Evolutionary conservation across 352 stramenopile species (phyloP), one percentile per base, ranked within the genome.

Genomic region (Phytophthora uliginosa): DNA sequence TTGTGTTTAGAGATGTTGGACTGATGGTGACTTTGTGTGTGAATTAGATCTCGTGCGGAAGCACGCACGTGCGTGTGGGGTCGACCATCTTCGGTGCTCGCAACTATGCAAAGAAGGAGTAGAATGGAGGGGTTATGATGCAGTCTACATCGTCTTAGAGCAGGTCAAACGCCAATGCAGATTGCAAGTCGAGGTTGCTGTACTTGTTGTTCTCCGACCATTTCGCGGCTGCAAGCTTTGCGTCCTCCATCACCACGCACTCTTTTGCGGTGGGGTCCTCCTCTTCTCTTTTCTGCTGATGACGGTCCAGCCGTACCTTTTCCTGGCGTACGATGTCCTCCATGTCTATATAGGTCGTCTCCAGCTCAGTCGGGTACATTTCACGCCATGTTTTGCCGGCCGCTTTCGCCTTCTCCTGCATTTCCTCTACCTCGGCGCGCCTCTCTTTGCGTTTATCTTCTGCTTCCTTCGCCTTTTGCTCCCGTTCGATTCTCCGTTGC

Each of bases 21-120:
- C 28, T 62, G 13, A 68, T 51, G 38, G 8, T 72, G 33, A 57
- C 28, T 52, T 38, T 54, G 40, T 63, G 12, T 61, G 8, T 48
- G 45, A 15, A 52, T 66, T 73, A 95, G 88, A 99, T 99, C 79
- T 83, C 88, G 36, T 94, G 91, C 64, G 98, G 98, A 48, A 98
- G 95, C 36, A 99, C 97, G 33, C 98, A 95, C 72, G 96, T 99
- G 6, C 87, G 98, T 67, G 94, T 99, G 13, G 98, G 98, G 56
- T 99, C 92, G 61, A 99, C 95, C 50, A 99, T 99, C 73, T 99
- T 99, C 84, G 98, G 98, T 53, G 87, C 90, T 47, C 85, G 98
- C 69, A 91, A 98, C 78, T 99, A 99, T 59, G 68, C 83, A 9
- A 85, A 78, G 20, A 84, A 80, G 57, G 59, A 61, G 48, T 91